Percentiles rank a stretch among this genome's conserved stretches.
phyloP scores from a whole-genome alignment of 805 yeast genomes.

The Metschnikowia vanudenii region DNA sequence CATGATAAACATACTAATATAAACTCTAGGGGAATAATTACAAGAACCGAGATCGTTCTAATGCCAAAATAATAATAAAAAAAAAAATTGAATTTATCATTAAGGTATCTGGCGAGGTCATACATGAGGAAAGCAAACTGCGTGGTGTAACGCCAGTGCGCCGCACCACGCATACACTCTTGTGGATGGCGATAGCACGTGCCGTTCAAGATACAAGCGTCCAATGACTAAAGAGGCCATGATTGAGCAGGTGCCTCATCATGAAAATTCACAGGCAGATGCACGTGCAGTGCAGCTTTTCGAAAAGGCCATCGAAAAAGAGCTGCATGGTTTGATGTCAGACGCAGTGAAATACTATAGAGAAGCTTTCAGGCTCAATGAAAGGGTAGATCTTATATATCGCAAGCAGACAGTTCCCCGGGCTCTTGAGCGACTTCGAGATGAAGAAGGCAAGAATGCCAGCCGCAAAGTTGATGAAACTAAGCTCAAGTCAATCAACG shows the following conservation, averaged over 20 bases:
- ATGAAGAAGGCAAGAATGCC: slow-evolving; percentile 30
- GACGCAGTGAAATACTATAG: slow-evolving; percentile 78
- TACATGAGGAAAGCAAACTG: too few relatives aligned
- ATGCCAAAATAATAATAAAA: too few relatives aligned
- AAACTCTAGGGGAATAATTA: too few relatives aligned
- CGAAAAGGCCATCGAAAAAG: slow-evolving; percentile 70
- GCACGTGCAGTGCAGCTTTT: slow-evolving; percentile 59
- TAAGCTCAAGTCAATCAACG: slow-evolving; percentile 40
- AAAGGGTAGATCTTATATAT: slow-evolving; percentile 65
- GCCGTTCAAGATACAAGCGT: not conserved
- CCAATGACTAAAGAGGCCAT: slow-evolving; percentile 2
- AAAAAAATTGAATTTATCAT: too few relatives aligned
- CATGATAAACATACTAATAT: too few relatives aligned
- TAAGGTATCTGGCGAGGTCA: too few relatives aligned
- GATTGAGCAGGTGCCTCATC: not conserved
- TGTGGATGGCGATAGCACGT: slow-evolving; percentile 3
- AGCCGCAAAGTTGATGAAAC: slow-evolving; percentile 34
- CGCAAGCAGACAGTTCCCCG: slow-evolving; percentile 52
- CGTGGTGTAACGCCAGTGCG: too few relatives aligned
- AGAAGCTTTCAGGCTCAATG: slow-evolving; percentile 60
- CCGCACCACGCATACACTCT: slow-evolving; percentile 1
- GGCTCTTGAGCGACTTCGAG: slow-evolving; percentile 24
- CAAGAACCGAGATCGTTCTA: too few relatives aligned
- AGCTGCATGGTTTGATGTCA: slow-evolving; percentile 70
- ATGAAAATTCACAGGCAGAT: slow-evolving; percentile 1